Base-by-base conservation (phyloP, 495 filamentous ascomycete genomes). In the Trichoderma virens region DNA sequence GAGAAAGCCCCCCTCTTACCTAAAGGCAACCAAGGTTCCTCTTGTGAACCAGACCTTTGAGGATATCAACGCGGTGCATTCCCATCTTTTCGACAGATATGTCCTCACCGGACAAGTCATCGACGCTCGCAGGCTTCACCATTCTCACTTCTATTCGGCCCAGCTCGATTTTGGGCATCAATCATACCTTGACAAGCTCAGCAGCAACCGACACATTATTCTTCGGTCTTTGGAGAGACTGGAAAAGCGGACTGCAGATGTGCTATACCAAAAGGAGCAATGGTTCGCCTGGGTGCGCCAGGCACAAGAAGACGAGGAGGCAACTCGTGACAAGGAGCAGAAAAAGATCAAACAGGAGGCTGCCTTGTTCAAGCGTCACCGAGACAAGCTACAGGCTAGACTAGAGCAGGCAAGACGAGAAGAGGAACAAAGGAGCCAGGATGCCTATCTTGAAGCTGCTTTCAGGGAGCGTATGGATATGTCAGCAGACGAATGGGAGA, bases 261-360 rank as follows among this genome's bases (percentile, higher is more conserved):
- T 82, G 6, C 65, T 80, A 20, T 83, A 82, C 64, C 65, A 76
- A 41, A 73, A 80, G 62, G 70, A 79, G 62, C 76, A 79, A 63
- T 84, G 82, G 81, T 80, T 74, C 60, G 66, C 66, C 18, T 84
- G 80, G 82, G 73, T 83, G 8, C 67, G 74, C 14, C 62, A 76
- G 62, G 74, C 73, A 34, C 79, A 84, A 66, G 66, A 75, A 23
- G 72, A 76, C 25, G 77, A 81, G 64, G 83, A 83, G 61, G 64
- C 70, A 20, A 75, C 68, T 25, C 77, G 79, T 45, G 81, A 82
- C 43, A 80, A 73, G 59, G 82, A 84, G 71, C 78, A 77, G 65
- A 81, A 80, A 68, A 82, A 80, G 65, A 68, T 81, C 51, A 82
- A 82, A 66, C 69, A 74, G 32, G 81, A 83, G 65, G 76, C 79